Conservation (phyloP, 345 rosid genomes). For the Anacardium occidentale region DNA sequence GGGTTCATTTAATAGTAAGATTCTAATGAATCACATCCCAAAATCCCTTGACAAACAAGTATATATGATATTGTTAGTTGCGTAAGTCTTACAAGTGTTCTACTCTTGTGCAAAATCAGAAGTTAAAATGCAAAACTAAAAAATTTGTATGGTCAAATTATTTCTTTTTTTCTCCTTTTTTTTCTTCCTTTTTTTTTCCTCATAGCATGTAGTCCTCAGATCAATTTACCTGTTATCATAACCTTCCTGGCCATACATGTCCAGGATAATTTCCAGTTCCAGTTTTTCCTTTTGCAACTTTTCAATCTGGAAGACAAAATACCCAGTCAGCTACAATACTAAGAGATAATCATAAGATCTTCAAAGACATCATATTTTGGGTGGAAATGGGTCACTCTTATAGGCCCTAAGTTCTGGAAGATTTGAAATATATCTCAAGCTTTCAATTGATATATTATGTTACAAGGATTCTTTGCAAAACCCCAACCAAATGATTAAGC, state of each 20-base stretch:
- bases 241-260: slow-evolving; percentile 71
- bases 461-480: not conserved
- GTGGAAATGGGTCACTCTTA: not conserved
- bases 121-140: not conserved
- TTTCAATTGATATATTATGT: not conserved
- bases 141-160: not conserved
- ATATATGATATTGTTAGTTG: slow-evolving; percentile 1
- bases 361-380: not conserved
- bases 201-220: slow-evolving; percentile 18
- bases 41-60: not conserved
- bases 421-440: not conserved
- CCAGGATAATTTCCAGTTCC: slow-evolving; percentile 67
- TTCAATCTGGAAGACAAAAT: slow-evolving; percentile 64
- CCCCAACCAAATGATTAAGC: not conserved
- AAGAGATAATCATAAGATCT: slow-evolving; percentile 11
- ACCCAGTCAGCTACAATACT: slow-evolving; percentile 10
- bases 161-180: not conserved
- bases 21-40: not conserved
- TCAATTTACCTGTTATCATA: slow-evolving; percentile 60
- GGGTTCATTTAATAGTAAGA: not conserved
- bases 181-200: no score
- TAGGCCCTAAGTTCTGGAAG: not conserved
- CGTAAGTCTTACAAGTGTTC: not conserved
- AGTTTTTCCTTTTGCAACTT: slow-evolving; percentile 65
- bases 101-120: not conserved